These are phyloP conservation scores for Colletotrichum tanaceti DNA, from an alignment of 2,329 filamentous ascomycete species.

Conservation along the genomic window DNA sequence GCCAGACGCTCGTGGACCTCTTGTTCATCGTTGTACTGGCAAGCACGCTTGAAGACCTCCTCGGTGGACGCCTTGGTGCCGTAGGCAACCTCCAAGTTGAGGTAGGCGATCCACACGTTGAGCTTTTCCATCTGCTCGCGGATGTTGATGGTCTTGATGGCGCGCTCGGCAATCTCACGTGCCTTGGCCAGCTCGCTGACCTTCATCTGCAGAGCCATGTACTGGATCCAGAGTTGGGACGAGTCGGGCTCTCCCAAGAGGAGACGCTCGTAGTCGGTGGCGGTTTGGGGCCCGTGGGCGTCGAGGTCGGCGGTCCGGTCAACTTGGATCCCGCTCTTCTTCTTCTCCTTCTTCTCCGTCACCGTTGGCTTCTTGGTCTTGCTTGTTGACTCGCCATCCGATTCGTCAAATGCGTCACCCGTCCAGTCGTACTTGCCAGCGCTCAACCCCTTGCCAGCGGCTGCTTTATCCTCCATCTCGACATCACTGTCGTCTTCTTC, in stretches of 20 bases:
- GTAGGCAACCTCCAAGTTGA: constrained; percentile 94
- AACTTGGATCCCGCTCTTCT: constrained; percentile 81
- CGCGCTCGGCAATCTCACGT: constrained; percentile 88
- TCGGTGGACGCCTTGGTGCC: constrained; percentile 85
- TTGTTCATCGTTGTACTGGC: constrained; percentile 91
- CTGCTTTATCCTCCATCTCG: constrained; percentile 54
- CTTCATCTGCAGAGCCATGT: constrained; percentile 99
- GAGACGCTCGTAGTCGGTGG: constrained; percentile 92
- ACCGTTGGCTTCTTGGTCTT: constrained; percentile 44
- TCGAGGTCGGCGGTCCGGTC: constrained; percentile 95
- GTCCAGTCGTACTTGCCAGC: constrained; percentile 90
- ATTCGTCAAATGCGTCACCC: constrained; percentile 73
- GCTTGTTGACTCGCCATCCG: constrained; percentile 62
- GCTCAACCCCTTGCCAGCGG: constrained; percentile 49
- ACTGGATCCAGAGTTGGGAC: constrained; percentile 93
- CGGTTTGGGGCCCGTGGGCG: constrained; percentile 85
- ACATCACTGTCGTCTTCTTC: constrained; percentile 56
- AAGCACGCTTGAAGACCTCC: constrained; percentile 89
- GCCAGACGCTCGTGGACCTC: constrained; percentile 90
- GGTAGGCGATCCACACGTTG: constrained; percentile 93
- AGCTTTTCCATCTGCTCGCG: constrained; percentile 92
- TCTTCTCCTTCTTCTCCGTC: constrained; percentile 65
- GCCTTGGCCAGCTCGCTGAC: constrained; percentile 90
- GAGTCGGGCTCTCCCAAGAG: constrained; percentile 92
- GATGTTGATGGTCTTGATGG: constrained; percentile 90